These are phyloP conservation scores for Diaporthe batatas DNA, from an alignment of 2,329 filamentous ascomycete genomes.

Conservation along the genomic window DNA sequence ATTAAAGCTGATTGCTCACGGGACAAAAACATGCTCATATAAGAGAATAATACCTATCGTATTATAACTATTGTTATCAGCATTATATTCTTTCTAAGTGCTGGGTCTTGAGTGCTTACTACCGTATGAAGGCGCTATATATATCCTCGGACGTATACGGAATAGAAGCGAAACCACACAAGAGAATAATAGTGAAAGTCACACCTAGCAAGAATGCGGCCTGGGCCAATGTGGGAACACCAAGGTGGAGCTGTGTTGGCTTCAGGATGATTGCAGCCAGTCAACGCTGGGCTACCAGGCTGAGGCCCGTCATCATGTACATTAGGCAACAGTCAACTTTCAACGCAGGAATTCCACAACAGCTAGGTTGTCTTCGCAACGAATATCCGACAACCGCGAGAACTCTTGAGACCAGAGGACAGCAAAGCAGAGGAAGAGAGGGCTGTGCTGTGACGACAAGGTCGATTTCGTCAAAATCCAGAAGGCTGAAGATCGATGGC, in stretches of 20 bases:
- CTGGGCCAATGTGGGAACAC: not conserved
- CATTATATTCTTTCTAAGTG: no score
- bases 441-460: not conserved
- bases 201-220: not conserved
- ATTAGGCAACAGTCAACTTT: not conserved
- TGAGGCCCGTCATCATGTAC: not conserved
- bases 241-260: not conserved
- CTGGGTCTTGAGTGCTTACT: no score
- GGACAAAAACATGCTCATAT: no score
- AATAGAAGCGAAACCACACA: no score
- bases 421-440: not conserved
- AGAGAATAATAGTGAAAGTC: not conserved
- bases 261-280: not conserved
- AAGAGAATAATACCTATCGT: no score
- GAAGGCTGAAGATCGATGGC: not conserved
- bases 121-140: no score
- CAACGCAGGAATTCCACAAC: not conserved
- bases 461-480: not conserved
- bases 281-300: not conserved
- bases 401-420: no score
- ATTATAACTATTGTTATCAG: no score
- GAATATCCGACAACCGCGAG: not conserved
- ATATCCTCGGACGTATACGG: no score
- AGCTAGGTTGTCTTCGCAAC: not conserved
- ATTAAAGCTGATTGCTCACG: no score